These are phyloP conservation scores for Mallotus nudiflorus DNA, from an alignment of 345 rosid genomes.

Conservation along the genomic window DNA sequence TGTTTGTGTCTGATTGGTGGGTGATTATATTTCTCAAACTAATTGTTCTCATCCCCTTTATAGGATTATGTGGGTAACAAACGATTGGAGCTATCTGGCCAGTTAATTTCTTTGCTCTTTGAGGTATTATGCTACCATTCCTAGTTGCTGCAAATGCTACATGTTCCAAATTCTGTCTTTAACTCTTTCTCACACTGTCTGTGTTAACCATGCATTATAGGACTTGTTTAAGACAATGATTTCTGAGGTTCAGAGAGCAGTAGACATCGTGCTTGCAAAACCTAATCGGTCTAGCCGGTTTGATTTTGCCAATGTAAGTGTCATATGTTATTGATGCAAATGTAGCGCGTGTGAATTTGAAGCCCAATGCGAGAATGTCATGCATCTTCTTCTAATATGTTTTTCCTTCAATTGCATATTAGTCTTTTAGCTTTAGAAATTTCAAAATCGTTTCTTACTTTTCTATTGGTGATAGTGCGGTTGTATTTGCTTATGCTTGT, in stretches of 20 bases:
- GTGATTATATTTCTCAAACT: not conserved
- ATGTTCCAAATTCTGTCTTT: not conserved
- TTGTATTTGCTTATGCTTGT: not conserved
- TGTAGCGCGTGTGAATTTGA: not conserved
- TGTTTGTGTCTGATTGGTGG: not conserved
- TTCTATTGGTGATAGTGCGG: not conserved
- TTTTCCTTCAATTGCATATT: not conserved
- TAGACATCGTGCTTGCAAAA: slow-evolving; percentile 47
- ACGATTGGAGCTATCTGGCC: slow-evolving; percentile 92
- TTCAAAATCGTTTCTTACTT: not conserved
- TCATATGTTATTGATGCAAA: not conserved
- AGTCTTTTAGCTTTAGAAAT: not conserved
- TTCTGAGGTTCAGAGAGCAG: slow-evolving; percentile 47
- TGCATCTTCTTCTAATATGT: not conserved
- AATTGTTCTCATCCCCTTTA: slow-evolving; percentile 8
- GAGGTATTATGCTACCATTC: slow-evolving; percentile 55
- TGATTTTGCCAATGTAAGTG: slow-evolving; percentile 65
- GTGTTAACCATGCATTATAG: slow-evolving; percentile 30
- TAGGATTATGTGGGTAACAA: slow-evolving; percentile 99
- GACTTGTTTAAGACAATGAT: slow-evolving; percentile 89
- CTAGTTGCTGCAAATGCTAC: not conserved
- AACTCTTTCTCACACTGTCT: not conserved
- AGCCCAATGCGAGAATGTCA: too few species aligned
- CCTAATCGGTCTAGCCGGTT: slow-evolving; percentile 54
- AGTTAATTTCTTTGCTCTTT: slow-evolving; percentile 82